phyloP scores from a whole-genome alignment of 2,329 filamentous ascomycete species.

The Davidsoniella australis region DNA sequence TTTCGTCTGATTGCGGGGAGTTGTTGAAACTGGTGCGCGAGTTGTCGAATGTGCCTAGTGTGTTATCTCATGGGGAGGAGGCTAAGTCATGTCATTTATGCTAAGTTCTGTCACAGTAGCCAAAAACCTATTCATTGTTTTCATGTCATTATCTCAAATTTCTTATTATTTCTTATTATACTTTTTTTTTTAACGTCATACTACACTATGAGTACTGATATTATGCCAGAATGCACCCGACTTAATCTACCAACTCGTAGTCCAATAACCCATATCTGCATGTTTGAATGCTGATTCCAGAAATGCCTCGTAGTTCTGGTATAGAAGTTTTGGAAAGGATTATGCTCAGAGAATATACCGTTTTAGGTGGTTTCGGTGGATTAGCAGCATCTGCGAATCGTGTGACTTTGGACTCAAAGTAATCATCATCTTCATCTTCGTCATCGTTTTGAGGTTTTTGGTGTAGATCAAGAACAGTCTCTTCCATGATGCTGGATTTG shows the following conservation, averaged over 20 bases:
- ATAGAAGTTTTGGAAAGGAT: conserved; percentile 39
- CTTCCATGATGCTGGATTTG: not conserved
- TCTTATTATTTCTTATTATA: not conserved
- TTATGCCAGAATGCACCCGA: not conserved
- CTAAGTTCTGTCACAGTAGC: too few relatives aligned
- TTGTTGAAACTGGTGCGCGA: too few relatives aligned
- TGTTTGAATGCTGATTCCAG: conserved; percentile 30
- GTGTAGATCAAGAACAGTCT: not conserved
- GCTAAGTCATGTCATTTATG: too few relatives aligned
- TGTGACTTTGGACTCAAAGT: conserved; percentile 41
- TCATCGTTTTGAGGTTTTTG: conserved; percentile 13
- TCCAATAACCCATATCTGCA: conserved; percentile 16
- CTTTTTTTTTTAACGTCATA: not conserved
- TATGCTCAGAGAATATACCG: conserved; percentile 38
- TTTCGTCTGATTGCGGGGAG: too few relatives aligned
- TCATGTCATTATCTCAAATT: not conserved
- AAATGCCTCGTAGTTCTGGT: conserved; percentile 34
- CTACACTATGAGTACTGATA: not conserved
- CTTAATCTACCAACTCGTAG: not conserved
- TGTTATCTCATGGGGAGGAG: too few relatives aligned
- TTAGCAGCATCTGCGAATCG: conserved; percentile 37
- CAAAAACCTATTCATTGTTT: not conserved
- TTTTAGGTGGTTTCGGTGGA: conserved; percentile 27
- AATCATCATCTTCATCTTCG: conserved; percentile 18
- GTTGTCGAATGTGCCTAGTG: too few relatives aligned